Evolutionary conservation across 768 basidiomycete species (phyloP).

Genomic region (Lentinula boryana): DNA sequence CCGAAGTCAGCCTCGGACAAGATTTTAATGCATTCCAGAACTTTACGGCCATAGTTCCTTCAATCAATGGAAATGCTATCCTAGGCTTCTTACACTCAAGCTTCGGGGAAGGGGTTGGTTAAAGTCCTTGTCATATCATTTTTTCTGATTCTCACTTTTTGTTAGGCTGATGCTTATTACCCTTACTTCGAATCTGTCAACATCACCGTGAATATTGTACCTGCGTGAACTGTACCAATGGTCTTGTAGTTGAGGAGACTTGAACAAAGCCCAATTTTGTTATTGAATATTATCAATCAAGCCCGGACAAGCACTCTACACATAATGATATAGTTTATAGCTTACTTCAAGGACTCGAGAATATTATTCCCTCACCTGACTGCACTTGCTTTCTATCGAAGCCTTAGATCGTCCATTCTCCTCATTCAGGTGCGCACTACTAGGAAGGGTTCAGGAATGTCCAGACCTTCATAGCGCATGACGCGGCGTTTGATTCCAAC

Average conservation of each 20-base stretch:
- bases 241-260: no score
- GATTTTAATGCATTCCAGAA: slow-evolving; percentile 2
- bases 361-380: no score
- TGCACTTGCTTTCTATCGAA: no score
- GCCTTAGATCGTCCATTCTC: no score
- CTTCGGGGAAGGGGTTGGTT: slow-evolving; percentile 1
- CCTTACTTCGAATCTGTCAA: slow-evolving; percentile 3
- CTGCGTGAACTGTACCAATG: neutral
- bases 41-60: neutral
- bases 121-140: neutral
- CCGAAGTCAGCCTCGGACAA: neutral
- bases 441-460: slow-evolving; percentile 4
- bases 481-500: neutral
- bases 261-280: no score
- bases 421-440: slow-evolving; percentile 2
- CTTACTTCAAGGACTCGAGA: neutral
- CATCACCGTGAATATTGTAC: neutral
- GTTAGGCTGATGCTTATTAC: neutral
- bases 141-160: neutral
- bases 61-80: neutral
- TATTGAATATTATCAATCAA: no score
- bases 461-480: slow-evolving; percentile 3
- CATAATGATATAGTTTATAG: neutral
- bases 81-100: slow-evolving; percentile 3
- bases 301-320: no score